Evolutionary conservation across 2,329 filamentous ascomycete genomes (phyloP).

Genomic region (Endoconidiophora laricicola): DNA sequence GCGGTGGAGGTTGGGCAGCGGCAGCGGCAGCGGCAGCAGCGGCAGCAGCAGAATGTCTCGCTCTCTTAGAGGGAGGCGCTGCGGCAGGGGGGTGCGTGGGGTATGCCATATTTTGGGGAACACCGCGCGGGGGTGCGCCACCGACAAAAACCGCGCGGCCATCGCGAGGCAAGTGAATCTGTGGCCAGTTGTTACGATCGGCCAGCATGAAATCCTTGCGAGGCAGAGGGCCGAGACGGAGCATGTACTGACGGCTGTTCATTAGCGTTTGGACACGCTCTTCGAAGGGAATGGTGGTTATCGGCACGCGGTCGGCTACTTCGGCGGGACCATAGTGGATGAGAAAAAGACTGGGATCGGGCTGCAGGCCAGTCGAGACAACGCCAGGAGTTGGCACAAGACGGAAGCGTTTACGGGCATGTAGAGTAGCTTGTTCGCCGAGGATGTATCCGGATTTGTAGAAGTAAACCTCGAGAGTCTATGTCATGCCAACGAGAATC

Average conservation of each 20-base stretch:
- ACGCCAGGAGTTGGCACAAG: conserved; percentile 56
- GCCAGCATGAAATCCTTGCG: conserved; percentile 91
- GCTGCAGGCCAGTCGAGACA: conserved; percentile 49
- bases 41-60: conserved; percentile 27
- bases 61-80: conserved; percentile 39
- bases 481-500: background rate
- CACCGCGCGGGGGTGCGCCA: conserved; percentile 27
- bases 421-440: conserved; percentile 56
- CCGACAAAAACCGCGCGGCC: conserved; percentile 32
- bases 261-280: conserved; percentile 44
- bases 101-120: conserved; percentile 47
- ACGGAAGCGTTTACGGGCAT: conserved; percentile 73
- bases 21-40: conserved; percentile 23
- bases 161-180: conserved; percentile 53
- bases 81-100: conserved; percentile 31
- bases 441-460: conserved; percentile 62
- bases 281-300: conserved; percentile 47
- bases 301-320: conserved; percentile 54
- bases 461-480: conserved; percentile 80
- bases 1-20: conserved; percentile 13
- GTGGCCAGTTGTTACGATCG: conserved; percentile 80
- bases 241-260: conserved; percentile 45
- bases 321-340: conserved; percentile 76
- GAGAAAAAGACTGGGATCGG: conserved; percentile 75
- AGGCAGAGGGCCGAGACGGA: conserved; percentile 62